These are phyloP conservation scores for Clavispora vitiphila DNA, from an alignment of 805 yeast genomes.

Conservation along the genomic window DNA sequence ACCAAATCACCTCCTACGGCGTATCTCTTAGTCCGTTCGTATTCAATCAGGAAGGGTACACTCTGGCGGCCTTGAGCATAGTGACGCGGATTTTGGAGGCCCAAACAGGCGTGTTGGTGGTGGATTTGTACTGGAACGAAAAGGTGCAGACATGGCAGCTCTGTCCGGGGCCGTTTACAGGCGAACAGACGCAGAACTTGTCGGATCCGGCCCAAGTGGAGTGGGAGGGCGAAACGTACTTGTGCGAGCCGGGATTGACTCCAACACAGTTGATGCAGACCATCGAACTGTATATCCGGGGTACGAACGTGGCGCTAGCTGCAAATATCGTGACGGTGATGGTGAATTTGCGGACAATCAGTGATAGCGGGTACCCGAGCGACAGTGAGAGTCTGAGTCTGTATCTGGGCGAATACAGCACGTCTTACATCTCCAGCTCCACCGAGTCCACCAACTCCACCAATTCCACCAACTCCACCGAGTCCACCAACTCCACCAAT, in stretches of 20 bases:
- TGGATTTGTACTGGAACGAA: slow-evolving; percentile 55
- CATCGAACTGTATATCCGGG: slow-evolving; percentile 15
- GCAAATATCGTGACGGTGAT: slow-evolving; percentile 31
- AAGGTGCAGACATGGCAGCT: slow-evolving; percentile 44
- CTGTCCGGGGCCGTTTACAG: slow-evolving; percentile 45
- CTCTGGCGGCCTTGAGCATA: slow-evolving; percentile 4
- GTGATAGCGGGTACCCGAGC: neutral
- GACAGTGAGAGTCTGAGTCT: neutral
- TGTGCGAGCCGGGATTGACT: slow-evolving; percentile 27
- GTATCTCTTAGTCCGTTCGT: slow-evolving; percentile 24
- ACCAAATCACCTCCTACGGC: slow-evolving; percentile 30
- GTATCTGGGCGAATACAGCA: neutral
- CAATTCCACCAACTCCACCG: neutral
- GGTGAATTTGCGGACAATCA: slow-evolving; percentile 30
- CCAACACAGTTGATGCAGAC: slow-evolving; percentile 18
- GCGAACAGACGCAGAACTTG: slow-evolving; percentile 19
- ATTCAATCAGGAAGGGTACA: slow-evolving; percentile 29
- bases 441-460: neutral
- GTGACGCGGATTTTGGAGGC: slow-evolving; percentile 11
- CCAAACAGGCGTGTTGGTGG: slow-evolving; percentile 11
- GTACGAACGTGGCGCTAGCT: slow-evolving; percentile 29
- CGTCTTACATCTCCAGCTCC: neutral
- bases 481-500: neutral
- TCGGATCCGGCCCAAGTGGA: slow-evolving; percentile 8
- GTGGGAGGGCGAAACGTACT: slow-evolving; percentile 25